phyloP scores from a whole-genome alignment of 208 protist genomes.

The Novymonas esmeraldas region DNA sequence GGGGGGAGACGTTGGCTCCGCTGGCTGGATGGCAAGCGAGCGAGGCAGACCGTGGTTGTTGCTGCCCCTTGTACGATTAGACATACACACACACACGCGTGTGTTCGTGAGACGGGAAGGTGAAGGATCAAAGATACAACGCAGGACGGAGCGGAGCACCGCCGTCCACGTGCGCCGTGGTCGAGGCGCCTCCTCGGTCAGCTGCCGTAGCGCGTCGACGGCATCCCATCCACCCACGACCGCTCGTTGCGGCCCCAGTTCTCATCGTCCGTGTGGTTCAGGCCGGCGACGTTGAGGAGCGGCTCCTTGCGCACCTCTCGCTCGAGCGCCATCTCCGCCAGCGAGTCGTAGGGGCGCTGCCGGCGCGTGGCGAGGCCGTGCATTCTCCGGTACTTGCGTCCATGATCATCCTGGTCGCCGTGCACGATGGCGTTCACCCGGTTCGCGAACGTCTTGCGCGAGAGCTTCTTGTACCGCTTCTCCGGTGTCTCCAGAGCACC shows the following conservation, averaged over 20 bases:
- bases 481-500: slow-evolving; percentile 39
- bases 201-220: slow-evolving; percentile 43
- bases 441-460: slow-evolving; percentile 83
- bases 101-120: no score
- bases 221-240: slow-evolving; percentile 64
- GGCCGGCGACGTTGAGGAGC: slow-evolving; percentile 40
- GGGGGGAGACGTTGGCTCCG: no score
- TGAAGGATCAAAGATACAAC: no score
- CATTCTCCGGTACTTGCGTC: slow-evolving; percentile 75
- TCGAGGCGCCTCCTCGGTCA: not conserved
- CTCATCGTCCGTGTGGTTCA: slow-evolving; percentile 62
- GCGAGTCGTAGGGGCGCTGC: slow-evolving; percentile 63
- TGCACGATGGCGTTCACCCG: slow-evolving; percentile 87
- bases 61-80: no score
- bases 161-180: not conserved
- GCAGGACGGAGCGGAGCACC: no score
- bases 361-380: slow-evolving; percentile 44
- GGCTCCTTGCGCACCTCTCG: slow-evolving; percentile 79
- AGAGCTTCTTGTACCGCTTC: slow-evolving; percentile 81
- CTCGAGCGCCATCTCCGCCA: slow-evolving; percentile 76
- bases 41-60: no score
- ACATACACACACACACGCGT: no score
- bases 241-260: slow-evolving; percentile 56
- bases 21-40: no score
- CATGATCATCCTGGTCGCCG: slow-evolving; percentile 88